phyloP scores from a whole-genome alignment of 192 early-diverging fungal genomes.

The Podila epicladia region DNA sequence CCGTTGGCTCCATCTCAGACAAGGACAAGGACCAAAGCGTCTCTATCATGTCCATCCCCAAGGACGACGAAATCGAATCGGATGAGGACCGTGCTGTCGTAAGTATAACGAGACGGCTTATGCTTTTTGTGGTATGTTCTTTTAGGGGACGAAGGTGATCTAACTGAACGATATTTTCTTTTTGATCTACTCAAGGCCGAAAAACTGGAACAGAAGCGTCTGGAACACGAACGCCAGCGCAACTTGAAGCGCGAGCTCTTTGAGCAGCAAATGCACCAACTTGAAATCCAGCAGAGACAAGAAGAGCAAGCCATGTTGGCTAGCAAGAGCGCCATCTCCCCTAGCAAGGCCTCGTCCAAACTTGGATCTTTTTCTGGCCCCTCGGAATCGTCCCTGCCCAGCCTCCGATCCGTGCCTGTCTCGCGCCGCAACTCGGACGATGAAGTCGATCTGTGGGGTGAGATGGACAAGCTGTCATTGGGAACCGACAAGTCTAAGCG shows the following conservation, averaged over 20 bases:
- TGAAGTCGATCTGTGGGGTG: constrained; percentile 50
- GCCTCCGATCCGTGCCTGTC: constrained; percentile 67
- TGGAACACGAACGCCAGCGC: constrained; percentile 58
- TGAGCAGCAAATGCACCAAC: constrained; percentile 59
- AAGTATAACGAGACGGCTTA: neutral
- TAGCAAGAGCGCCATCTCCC: constrained; percentile 35
- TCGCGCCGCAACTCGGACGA: constrained; percentile 80
- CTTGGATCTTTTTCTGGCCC: constrained; percentile 29
- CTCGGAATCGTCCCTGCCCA: constrained; percentile 17
- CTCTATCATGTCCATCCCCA: neutral
- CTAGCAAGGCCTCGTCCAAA: constrained; percentile 38
- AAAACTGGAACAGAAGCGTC: constrained; percentile 55
- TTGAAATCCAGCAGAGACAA: constrained; percentile 56
- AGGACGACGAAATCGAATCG: constrained; percentile 19
- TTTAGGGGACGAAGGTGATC: neutral
- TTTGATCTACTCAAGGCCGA: constrained; percentile 19
- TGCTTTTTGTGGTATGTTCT: too few species aligned
- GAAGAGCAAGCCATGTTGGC: constrained; percentile 58
- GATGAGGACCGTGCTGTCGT: constrained; percentile 44
- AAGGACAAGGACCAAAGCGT: neutral
- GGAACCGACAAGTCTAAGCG: constrained; percentile 44
- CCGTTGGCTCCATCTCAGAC: constrained; percentile 7
- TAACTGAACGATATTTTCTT: neutral
- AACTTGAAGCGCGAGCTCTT: constrained; percentile 51
- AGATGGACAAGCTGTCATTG: constrained; percentile 54